Evolutionary conservation across 306 rosid species (phyloP).

Genomic region (Sphenostylis stenocarpa): DNA sequence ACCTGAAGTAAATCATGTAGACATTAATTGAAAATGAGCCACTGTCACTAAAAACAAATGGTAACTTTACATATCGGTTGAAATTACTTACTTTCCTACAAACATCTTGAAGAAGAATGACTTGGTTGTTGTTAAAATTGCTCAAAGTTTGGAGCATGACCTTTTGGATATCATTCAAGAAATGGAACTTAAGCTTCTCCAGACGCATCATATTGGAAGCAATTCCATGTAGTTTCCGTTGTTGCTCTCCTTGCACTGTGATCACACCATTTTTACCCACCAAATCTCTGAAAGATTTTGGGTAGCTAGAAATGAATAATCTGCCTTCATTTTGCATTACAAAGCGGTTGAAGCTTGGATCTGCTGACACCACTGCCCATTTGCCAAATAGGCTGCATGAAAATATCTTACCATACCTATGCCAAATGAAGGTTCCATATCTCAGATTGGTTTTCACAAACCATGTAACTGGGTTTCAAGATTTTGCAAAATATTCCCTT

Average conservation of each 20-base stretch:
- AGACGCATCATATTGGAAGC: slow-evolving; percentile 87
- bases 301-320: slow-evolving; percentile 75
- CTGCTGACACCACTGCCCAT: slow-evolving; percentile 85
- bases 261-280: slow-evolving; percentile 93
- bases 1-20: slow-evolving; percentile 45
- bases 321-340: slow-evolving; percentile 92
- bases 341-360: slow-evolving; percentile 79
- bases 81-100: slow-evolving; percentile 70
- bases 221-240: slow-evolving; percentile 78
- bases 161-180: slow-evolving; percentile 69
- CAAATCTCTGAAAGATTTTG: slow-evolving; percentile 89
- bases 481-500: not conserved
- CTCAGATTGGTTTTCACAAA: slow-evolving; percentile 24
- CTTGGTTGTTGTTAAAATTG: slow-evolving; percentile 58
- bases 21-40: slow-evolving; percentile 1
- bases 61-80: not conserved
- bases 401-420: slow-evolving; percentile 85
- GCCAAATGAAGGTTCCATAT: slow-evolving; percentile 21
- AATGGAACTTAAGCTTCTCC: slow-evolving; percentile 66
- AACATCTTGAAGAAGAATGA: slow-evolving; percentile 73
- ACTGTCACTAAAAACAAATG: not conserved
- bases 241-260: slow-evolving; percentile 92
- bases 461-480: not conserved
- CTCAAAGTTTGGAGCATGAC: slow-evolving; percentile 67
- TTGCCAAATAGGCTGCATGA: slow-evolving; percentile 85